phyloP scores from a whole-genome alignment of 768 basidiomycete species.

The Agrocybe praecox region DNA sequence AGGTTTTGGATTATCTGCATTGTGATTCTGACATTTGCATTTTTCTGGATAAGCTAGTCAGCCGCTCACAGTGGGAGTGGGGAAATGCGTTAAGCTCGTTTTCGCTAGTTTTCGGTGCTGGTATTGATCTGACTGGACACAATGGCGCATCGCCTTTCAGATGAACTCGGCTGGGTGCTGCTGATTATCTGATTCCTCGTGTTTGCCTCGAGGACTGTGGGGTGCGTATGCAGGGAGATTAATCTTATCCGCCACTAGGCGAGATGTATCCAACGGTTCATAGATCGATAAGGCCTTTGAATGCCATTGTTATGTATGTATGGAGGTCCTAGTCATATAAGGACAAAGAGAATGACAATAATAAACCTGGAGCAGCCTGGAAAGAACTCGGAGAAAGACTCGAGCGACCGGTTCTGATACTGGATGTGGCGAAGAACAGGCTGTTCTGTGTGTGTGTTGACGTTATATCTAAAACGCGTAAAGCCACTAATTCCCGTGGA shows the following conservation, averaged over 20 bases:
- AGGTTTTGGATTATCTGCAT: no score
- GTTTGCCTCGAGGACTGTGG: background rate
- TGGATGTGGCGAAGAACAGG: background rate
- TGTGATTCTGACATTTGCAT: no score
- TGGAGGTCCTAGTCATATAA: no score
- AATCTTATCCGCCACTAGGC: background rate
- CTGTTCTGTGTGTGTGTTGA: background rate
- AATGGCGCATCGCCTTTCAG: no score
- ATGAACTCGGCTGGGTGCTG: background rate
- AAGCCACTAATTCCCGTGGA: background rate
- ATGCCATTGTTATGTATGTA: background rate
- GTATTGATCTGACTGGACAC: no score
- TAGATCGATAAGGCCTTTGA: background rate
- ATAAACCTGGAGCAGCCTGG: background rate
- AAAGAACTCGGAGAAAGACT: background rate
- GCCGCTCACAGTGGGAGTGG: no score
- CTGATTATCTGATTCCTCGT: background rate
- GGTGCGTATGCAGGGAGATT: background rate
- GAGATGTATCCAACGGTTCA: background rate
- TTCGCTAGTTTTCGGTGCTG: no score
- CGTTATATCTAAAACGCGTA: background rate
- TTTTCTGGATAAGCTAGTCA: no score
- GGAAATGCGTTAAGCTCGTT: no score
- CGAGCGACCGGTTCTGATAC: background rate
- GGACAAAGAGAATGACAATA: background rate